These are phyloP conservation scores for Astrocystis sublimbata DNA, from an alignment of 495 filamentous ascomycete genomes.

Conservation along the genomic window DNA sequence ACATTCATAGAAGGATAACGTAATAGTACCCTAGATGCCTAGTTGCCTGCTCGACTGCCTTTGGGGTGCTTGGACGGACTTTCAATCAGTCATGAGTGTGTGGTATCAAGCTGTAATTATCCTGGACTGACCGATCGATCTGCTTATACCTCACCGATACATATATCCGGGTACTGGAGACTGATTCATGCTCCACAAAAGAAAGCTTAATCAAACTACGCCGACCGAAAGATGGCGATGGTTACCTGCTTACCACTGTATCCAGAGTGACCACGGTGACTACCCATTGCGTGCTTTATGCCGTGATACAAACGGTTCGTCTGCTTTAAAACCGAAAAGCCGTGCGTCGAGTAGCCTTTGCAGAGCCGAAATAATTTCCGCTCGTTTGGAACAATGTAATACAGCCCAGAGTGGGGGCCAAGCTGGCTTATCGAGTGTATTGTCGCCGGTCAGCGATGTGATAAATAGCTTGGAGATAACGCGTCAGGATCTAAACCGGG, in stretches of 20 bases:
- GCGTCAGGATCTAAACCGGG: background rate
- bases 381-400: slow-evolving; percentile 6
- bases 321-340: background rate
- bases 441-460: slow-evolving; percentile 15
- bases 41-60: background rate
- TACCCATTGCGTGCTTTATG: slow-evolving; percentile 5
- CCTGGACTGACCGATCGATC: background rate
- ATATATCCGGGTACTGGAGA: background rate
- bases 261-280: background rate
- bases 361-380: background rate
- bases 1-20: background rate
- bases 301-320: slow-evolving; percentile 19
- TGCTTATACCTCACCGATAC: slow-evolving; percentile 14
- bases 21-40: slow-evolving; percentile 9
- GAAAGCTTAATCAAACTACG: slow-evolving; percentile 32
- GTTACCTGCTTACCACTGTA: background rate
- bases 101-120: background rate
- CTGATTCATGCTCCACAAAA: slow-evolving; percentile 33
- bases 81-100: background rate
- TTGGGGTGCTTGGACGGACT: background rate
- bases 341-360: background rate
- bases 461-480: background rate
- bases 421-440: slow-evolving; percentile 4
- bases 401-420: slow-evolving; percentile 4
- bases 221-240: background rate